phyloP scores from a whole-genome alignment of 2,329 filamentous ascomycete species.

The Monilinia fructicola region DNA sequence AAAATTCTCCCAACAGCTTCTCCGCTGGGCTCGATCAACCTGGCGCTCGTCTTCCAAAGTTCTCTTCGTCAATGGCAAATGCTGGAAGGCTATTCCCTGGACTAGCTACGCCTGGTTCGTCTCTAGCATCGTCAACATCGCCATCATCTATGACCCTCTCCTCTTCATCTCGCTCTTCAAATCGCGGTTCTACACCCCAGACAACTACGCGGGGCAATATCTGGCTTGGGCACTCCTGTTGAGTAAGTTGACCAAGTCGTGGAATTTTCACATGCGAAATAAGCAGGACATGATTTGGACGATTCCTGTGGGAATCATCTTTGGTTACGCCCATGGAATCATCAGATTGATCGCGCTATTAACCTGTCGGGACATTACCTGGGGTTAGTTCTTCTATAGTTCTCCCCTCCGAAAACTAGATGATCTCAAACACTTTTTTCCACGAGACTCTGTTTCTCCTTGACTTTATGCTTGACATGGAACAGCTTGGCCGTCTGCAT shows the following conservation, averaged over 20 bases:
- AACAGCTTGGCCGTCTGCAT: too few species aligned
- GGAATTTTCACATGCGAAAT: background rate
- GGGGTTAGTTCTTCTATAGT: background rate
- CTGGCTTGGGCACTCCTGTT: background rate
- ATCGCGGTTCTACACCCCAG: background rate
- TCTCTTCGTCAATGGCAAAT: slow-evolving; percentile 44
- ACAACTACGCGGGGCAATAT: background rate
- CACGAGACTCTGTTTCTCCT: background rate
- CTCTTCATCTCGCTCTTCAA: slow-evolving; percentile 41
- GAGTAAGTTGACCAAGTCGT: background rate
- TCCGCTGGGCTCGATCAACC: slow-evolving; percentile 58
- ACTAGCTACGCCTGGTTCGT: slow-evolving; percentile 57
- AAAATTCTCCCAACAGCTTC: slow-evolving; percentile 54
- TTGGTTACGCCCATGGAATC: background rate
- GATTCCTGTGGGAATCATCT: background rate
- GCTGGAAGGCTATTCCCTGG: slow-evolving; percentile 51
- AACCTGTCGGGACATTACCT: slow-evolving; percentile 1
- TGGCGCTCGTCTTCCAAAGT: slow-evolving; percentile 56
- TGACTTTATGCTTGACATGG: too few species aligned
- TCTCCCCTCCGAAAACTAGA: background rate
- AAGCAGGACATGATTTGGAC: background rate
- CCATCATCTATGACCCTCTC: slow-evolving; percentile 51
- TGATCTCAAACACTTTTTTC: background rate
- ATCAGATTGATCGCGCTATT: background rate
- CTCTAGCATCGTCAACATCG: slow-evolving; percentile 55